phyloP scores from a whole-genome alignment of 116 monocot species.

The Trichopus zeylanicus region DNA sequence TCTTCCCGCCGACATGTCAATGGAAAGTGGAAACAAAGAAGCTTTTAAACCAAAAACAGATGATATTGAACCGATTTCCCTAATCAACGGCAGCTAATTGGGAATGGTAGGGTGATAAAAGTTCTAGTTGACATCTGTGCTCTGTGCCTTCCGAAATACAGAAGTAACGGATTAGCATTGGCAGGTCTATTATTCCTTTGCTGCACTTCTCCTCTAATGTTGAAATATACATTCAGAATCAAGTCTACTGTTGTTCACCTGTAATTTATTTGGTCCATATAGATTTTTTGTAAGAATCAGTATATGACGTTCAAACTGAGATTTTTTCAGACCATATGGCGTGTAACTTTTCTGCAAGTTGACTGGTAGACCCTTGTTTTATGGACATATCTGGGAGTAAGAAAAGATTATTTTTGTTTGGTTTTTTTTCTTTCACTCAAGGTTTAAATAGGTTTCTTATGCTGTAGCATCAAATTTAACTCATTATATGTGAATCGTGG shows the following conservation, averaged over 20 bases:
- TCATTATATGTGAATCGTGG: no score
- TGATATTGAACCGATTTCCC: constrained; percentile 47
- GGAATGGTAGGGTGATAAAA: neutral
- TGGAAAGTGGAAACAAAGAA: constrained; percentile 13
- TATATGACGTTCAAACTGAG: no score
- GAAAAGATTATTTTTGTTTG: no score
- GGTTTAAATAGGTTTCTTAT: no score
- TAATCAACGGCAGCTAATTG: constrained; percentile 18
- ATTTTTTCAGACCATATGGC: no score
- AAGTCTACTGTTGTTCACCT: neutral
- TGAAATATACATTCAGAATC: neutral
- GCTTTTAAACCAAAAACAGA: constrained; percentile 16
- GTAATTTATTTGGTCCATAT: no score
- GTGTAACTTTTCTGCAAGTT: no score
- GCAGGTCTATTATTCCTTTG: neutral
- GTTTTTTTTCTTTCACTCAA: no score
- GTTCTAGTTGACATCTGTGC: neutral
- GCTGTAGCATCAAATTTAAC: no score
- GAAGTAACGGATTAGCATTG: neutral
- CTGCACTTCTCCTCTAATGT: neutral
- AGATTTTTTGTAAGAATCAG: no score
- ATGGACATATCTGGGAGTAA: no score
- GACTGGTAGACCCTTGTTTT: no score
- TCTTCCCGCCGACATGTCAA: constrained; percentile 42
- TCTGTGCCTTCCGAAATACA: neutral